Base-by-base conservation (phyloP, 768 basidiomycete genomes). In the Saitozyma podzolica region DNA sequence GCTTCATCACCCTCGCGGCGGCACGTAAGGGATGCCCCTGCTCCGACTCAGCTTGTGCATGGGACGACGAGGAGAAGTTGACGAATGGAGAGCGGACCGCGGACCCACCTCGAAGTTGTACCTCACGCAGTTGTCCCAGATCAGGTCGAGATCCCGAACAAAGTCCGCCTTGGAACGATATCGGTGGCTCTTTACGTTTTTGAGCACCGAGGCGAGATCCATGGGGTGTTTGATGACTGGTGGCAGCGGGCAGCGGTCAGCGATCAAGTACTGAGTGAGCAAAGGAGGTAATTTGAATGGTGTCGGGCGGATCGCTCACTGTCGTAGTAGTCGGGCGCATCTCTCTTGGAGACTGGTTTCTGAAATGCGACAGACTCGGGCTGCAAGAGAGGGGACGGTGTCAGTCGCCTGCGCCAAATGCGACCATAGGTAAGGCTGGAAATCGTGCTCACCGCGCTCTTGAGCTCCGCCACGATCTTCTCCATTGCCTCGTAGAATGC, bases 101-200 rank as follows among this genome's bases (percentile, higher is more conserved):
- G 29, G 29, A 84, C 89, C 63, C 69, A 92, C 94, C 82, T 92
- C 89, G 10, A 87, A 85, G 78, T 99, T 99, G 79, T 98, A 98
- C 6, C 85, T 87, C 66, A 89, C 85, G 80, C 95, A 97, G 68
- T 98, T 99, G 51, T 87, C 86, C 96, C 96, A 99, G 68, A 99
- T 97, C 64, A 97, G 85, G 68, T 95, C 91, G 49, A 99, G 82
- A 81, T 99, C 96, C 62, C 90, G 88, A 66, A 89, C 88, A 80
- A 99, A 98, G 72, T 94, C 90, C 66, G 86, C 84, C 81, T 98
- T 98, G 40, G 88, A 91, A 80, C 94, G 93, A 85, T 96, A 97
- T 53, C 86, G 84, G 77, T 90, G 91, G 62, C 85, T 83, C 82
- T 96, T 98, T 76, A 97, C 89, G 80, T 94, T 94, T 84, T 88